Conservation (phyloP, 2,329 filamentous ascomycete species). For the Westerdykella sp. region DNA sequence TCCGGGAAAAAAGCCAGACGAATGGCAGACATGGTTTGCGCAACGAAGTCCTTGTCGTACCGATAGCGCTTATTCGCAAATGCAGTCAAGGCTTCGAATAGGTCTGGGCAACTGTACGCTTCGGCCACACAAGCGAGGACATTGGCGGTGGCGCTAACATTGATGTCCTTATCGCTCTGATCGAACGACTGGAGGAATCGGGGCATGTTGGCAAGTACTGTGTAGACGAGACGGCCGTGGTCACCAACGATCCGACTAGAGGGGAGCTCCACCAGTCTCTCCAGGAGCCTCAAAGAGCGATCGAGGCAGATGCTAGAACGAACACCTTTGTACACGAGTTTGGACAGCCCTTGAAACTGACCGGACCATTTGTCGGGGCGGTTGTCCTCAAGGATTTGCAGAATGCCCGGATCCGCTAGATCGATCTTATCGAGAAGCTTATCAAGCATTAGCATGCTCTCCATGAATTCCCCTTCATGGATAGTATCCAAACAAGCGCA, state of each 20-base stretch:
- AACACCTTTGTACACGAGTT: constrained; percentile 83
- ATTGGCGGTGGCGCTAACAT: constrained; percentile 55
- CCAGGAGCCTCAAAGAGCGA: constrained; percentile 68
- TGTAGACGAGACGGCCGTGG: constrained; percentile 74
- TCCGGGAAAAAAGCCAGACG: constrained; percentile 72
- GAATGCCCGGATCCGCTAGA: constrained; percentile 62
- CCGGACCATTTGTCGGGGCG: constrained; percentile 86
- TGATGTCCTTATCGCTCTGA: constrained; percentile 47
- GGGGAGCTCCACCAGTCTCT: constrained; percentile 71
- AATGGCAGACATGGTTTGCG: constrained; percentile 66
- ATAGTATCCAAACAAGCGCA: constrained; percentile 95
- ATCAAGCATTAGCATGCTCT: constrained; percentile 85
- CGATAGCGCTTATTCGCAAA: constrained; percentile 64
- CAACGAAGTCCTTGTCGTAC: constrained; percentile 67
- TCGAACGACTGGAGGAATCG: constrained; percentile 77
- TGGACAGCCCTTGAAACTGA: constrained; percentile 76
- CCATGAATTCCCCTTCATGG: constrained; percentile 89
- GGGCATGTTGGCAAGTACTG: constrained; percentile 85
- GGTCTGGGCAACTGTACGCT: constrained; percentile 58
- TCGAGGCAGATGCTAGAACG: constrained; percentile 79
- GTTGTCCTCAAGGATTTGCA: constrained; percentile 66
- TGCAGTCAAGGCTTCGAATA: constrained; percentile 63
- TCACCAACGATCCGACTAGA: constrained; percentile 76
- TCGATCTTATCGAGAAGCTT: constrained; percentile 80
- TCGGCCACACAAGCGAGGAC: constrained; percentile 68